Base-by-base conservation (phyloP, 441 rosid genomes). In the Melastoma candidum region DNA sequence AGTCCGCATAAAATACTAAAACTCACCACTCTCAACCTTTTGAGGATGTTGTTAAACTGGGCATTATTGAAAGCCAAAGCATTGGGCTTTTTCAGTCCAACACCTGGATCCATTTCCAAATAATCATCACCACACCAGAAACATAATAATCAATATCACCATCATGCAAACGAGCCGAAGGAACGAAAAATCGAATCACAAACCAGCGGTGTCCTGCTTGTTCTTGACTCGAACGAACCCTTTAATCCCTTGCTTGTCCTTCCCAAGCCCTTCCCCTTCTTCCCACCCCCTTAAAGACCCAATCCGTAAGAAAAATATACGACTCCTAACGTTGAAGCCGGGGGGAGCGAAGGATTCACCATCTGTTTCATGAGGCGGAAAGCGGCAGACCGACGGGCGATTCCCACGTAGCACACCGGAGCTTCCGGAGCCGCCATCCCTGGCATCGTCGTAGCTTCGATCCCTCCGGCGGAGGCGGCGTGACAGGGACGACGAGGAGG, bases 181-280 rank as follows among this genome's bases (percentile, higher is more conserved):
- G 4, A 2, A 24, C 47, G 22, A 27, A 36, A 1, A 51, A 24
- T 51, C 24, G 44, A 12, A 57, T 13, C 57, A 65, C 59, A 7
- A 66, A 87, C 95, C 98, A 54, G 65, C 26, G 11, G 89, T 87
- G 63, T 93, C 97, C 63, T 87, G 95, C 56, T 93, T 93, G 80
- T 93, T 93, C 69, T 84, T 74, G 1, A 93, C 93, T 73, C 82
- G 76, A 45, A 93, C 85, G 47, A 89, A 57, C 48, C 96, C 90
- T 64, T 89, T 94, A 71, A 94, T 89, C 56, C 96, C 96, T 74
- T 93, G 99, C 73, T 87, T 93, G 56, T 93, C 97, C 69, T 84
- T 94, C 53, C 99, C 97, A 1, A 94, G 82, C 60, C 99, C 97
- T 78, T 94, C 96, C 67, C 99, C 96, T 80, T 94, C 99, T 66